Percentiles rank a stretch among this genome's conserved stretches.
phyloP scores from a whole-genome alignment of 2,329 filamentous ascomycete genomes.

The Aspergillus proliferans region DNA sequence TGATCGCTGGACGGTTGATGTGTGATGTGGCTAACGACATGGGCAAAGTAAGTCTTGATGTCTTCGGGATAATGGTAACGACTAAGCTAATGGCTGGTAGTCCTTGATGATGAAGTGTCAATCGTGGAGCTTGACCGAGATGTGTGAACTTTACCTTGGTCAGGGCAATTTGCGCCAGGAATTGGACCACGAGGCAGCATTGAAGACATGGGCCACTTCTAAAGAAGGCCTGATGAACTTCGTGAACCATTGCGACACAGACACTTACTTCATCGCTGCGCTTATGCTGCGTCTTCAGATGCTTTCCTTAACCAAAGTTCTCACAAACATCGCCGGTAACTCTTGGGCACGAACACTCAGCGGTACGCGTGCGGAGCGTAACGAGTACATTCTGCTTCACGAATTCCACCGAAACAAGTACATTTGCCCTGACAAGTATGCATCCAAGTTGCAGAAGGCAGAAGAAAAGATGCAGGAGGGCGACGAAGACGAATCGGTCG shows the following conservation, averaged over 20 bases:
- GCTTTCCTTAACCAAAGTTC: constrained; percentile 84
- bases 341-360: constrained; percentile 96
- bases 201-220: constrained; percentile 79
- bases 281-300: constrained; percentile 85
- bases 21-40: constrained; percentile 95
- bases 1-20: constrained; percentile 80
- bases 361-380: constrained; percentile 91
- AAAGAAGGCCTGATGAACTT: constrained; percentile 88
- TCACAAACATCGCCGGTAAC: constrained; percentile 95
- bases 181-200: constrained; percentile 76
- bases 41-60: constrained; percentile 58
- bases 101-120: constrained; percentile 96
- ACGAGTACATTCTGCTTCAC: constrained; percentile 97
- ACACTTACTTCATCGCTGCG: constrained; percentile 93
- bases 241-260: constrained; percentile 85
- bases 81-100: constrained; percentile 28
- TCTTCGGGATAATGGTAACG: background rate
- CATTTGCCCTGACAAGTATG: constrained; percentile 93
- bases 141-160: constrained; percentile 85
- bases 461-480: constrained; percentile 63
- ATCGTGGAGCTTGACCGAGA: constrained; percentile 95
- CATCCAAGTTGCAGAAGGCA: constrained; percentile 65
- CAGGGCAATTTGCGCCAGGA: constrained; percentile 69
- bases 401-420: constrained; percentile 97
- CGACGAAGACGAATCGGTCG: constrained; percentile 60